Percentiles rank a stretch among this genome's conserved stretches.
These are phyloP conservation scores for Thermomucor indicae-seudaticae DNA, from an alignment of 371 early-diverging fungal genomes.

Conservation along the genomic window DNA sequence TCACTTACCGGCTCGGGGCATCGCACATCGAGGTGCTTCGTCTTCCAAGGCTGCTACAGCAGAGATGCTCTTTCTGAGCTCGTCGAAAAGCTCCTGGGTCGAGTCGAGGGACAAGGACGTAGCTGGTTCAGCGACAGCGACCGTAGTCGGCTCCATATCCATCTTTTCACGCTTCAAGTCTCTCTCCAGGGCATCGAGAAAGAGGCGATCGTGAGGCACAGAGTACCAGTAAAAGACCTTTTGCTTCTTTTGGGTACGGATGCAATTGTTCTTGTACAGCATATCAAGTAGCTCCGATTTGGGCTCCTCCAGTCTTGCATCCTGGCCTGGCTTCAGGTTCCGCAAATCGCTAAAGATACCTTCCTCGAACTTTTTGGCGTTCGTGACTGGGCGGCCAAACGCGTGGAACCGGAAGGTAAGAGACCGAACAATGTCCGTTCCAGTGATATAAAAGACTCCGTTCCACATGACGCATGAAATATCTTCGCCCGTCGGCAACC, in stretches of 20 bases:
- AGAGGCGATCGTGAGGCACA: slow-evolving; percentile 96
- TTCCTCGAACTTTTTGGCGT: slow-evolving; percentile 99
- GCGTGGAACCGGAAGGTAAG: slow-evolving; percentile 94
- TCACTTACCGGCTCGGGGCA: background rate
- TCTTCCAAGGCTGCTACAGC: slow-evolving; percentile 31
- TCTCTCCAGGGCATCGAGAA: slow-evolving; percentile 98
- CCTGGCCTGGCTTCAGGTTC: slow-evolving; percentile 97
- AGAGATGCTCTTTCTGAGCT: slow-evolving; percentile 42
- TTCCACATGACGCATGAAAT: slow-evolving; percentile 93
- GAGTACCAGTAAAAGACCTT: slow-evolving; percentile 99
- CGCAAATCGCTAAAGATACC: slow-evolving; percentile 98
- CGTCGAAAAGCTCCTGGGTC: slow-evolving; percentile 60
- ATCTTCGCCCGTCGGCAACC: slow-evolving; percentile 79
- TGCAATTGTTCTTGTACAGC: slow-evolving; percentile 97
- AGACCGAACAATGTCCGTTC: slow-evolving; percentile 98
- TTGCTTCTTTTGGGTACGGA: slow-evolving; percentile 99
- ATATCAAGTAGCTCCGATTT: slow-evolving; percentile 96
- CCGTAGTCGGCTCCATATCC: slow-evolving; percentile 79
- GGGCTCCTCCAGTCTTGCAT: slow-evolving; percentile 96
- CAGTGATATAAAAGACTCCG: slow-evolving; percentile 90
- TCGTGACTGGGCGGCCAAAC: slow-evolving; percentile 84
- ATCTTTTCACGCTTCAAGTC: slow-evolving; percentile 95
- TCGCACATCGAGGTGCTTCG: slow-evolving; percentile 7
- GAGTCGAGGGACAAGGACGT: slow-evolving; percentile 57
- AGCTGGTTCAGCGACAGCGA: slow-evolving; percentile 60